Percentiles rank a stretch among this genome's conserved stretches.
Evolutionary conservation across 805 yeast species (phyloP).

Genomic region (Nakazawaea sp.): DNA sequence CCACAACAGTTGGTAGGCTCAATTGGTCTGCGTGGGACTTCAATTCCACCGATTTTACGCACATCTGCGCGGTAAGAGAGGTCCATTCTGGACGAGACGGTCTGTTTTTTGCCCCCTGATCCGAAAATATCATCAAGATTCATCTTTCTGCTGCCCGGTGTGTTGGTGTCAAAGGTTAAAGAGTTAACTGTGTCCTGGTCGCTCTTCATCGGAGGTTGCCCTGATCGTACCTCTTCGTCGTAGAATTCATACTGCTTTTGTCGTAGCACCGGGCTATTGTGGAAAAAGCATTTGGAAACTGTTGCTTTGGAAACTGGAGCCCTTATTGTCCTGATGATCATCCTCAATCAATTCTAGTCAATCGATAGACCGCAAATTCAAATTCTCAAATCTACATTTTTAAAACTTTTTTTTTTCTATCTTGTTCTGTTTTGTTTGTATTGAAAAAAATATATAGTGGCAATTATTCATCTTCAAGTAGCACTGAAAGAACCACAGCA

Average conservation of each 20-base stretch:
- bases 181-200: slow-evolving; percentile 2
- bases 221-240: slow-evolving; percentile 6
- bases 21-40: slow-evolving; percentile 74
- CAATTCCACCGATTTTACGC: slow-evolving; percentile 50
- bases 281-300: no score
- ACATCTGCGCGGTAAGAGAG: slow-evolving; percentile 26
- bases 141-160: not conserved
- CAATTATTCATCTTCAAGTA: no score
- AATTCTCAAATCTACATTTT: slow-evolving; percentile 12
- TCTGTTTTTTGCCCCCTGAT: slow-evolving; percentile 17
- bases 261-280: not conserved
- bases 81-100: slow-evolving; percentile 28
- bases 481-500: no score
- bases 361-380: no score
- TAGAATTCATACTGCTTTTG: slow-evolving; percentile 3
- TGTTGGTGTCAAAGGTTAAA: slow-evolving; percentile 3
- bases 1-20: slow-evolving; percentile 97
- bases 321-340: no score
- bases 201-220: slow-evolving; percentile 5
- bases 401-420: not conserved
- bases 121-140: slow-evolving; percentile 10
- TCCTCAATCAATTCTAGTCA: no score
- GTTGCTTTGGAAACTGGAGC: no score
- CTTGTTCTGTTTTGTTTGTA: not conserved
- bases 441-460: no score